Percentiles rank a stretch among this genome's conserved stretches.
These are phyloP conservation scores for Drechslera avenae DNA, from an alignment of 2,329 filamentous ascomycete genomes.

Conservation along the genomic window DNA sequence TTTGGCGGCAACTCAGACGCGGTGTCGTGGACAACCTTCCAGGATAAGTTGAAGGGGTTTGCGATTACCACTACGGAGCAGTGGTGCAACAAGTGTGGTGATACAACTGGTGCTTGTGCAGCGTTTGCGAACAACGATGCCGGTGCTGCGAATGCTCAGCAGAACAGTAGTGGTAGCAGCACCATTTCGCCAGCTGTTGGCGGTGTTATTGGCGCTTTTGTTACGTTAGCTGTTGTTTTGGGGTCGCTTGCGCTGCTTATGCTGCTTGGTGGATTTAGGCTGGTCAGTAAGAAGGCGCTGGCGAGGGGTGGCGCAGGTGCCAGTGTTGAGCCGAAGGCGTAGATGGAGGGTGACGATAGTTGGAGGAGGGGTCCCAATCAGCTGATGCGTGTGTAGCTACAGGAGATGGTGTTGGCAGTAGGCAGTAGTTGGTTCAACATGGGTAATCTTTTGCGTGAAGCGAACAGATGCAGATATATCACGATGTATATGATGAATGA, in stretches of 20 bases:
- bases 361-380: too few species aligned
- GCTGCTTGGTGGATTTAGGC: slow-evolving; percentile 61
- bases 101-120: slow-evolving; percentile 70
- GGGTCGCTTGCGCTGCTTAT: slow-evolving; percentile 59
- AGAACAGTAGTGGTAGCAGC: slow-evolving; percentile 45
- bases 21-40: slow-evolving; percentile 73
- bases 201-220: slow-evolving; percentile 77
- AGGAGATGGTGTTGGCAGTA: too few species aligned
- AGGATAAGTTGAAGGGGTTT: slow-evolving; percentile 65
- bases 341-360: neutral
- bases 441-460: too few species aligned
- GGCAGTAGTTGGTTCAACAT: too few species aligned
- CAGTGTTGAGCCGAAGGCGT: slow-evolving; percentile 19
- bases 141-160: slow-evolving; percentile 1
- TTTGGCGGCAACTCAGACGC: slow-evolving; percentile 62
- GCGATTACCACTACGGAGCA: slow-evolving; percentile 66
- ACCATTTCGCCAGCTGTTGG: slow-evolving; percentile 70
- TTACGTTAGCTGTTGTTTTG: slow-evolving; percentile 68
- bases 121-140: slow-evolving; percentile 40
- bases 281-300: slow-evolving; percentile 61
- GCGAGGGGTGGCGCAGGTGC: neutral
- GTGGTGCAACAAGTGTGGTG: slow-evolving; percentile 80
- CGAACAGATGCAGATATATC: neutral
- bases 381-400: too few species aligned
- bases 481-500: slow-evolving; percentile 2